Base-by-base conservation (phyloP, 768 basidiomycete genomes). In the Lentinula guzmanii region DNA sequence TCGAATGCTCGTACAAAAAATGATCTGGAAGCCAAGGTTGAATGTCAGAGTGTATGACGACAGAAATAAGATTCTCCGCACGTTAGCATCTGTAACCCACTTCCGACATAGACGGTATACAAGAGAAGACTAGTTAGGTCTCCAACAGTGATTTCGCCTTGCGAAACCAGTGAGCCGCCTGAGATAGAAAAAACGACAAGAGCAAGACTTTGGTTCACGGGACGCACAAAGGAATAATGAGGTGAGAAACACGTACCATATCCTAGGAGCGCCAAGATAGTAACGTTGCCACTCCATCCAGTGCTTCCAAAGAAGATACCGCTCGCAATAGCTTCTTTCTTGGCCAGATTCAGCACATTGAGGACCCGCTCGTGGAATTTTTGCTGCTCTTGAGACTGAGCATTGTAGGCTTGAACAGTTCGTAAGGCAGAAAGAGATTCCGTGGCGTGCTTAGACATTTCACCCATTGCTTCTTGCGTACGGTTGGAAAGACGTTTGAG, bases 371-470 rank as follows among this genome's bases (percentile, higher is more conserved):
- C 77, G 48, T 84, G 80, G 68, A 97, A 99, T 62, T 90, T 87
- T 16, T 73, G 70, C 62, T 87, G 81, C 76, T 98, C 96, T 69
- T 90, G 84, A 2, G 81, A 79, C 50, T 85, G 75, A 0, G 93
- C 94, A 67, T 98, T 95, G 77, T 85, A 97, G 0, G 94, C 91
- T 69, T 98, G 95, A 0, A 95, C 90, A 0, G 93, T 95, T 2
- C 93, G 83, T 34, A 95, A 79, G 3, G 91, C 91, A 3, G 91
- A 84, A 4, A 99, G 83, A 4, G 95, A 87, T 69, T 99, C 96
- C 62, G 93, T 89, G 5, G 95, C 95, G 11, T 92, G 87, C 83
- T 91, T 95, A 35, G 94, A 93, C 95, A 96, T 94, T 60, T 96
- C 95, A 60, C 95, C 95, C 57, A 97, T 82, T 1, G 95, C 93